Evolutionary conservation across 257 asterid genomes (phyloP).

Genomic region (Ilex aquifolium): DNA sequence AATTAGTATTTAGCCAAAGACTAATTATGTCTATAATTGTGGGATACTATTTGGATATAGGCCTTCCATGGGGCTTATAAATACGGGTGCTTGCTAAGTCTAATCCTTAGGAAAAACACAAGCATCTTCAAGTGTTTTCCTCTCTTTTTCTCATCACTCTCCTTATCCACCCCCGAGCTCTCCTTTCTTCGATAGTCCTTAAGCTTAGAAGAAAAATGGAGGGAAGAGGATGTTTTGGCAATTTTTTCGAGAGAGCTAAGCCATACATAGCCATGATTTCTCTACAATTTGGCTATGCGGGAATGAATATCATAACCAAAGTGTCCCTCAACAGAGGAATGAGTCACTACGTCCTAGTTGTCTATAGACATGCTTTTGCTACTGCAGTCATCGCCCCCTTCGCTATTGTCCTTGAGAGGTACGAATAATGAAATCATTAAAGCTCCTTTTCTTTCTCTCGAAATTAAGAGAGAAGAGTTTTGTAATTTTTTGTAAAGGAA

Average conservation of each 20-base stretch:
- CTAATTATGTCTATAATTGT: too few relatives aligned
- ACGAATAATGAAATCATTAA: too few relatives aligned
- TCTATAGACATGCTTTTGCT: constrained; percentile 91
- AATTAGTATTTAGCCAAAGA: too few relatives aligned
- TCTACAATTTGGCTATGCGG: constrained; percentile 90
- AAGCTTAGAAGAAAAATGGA: constrained; percentile 36
- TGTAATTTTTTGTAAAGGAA: too few relatives aligned
- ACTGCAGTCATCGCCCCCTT: constrained; percentile 87
- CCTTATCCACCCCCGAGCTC: neutral
- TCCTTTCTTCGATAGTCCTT: too few relatives aligned
- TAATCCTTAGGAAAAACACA: constrained; percentile 61
- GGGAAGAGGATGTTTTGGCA: constrained; percentile 44
- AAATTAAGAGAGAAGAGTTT: too few relatives aligned
- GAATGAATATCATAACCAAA: constrained; percentile 86
- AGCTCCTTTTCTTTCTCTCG: too few relatives aligned
- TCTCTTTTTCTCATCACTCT: constrained; percentile 22
- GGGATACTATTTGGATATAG: constrained; percentile 7
- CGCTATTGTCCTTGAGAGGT: constrained; percentile 82
- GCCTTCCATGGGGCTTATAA: constrained; percentile 32
- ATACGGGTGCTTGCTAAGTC: constrained; percentile 17
- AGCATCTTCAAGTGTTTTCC: constrained; percentile 42
- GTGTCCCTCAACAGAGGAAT: constrained; percentile 84
- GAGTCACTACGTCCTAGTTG: constrained; percentile 92
- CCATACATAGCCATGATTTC: constrained; percentile 86
- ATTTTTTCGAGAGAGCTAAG: constrained; percentile 45